Evolutionary conservation across 257 asterid genomes (phyloP), one percentile per base, ranked within the genome.

Genomic region (Gentiana straminea): DNA sequence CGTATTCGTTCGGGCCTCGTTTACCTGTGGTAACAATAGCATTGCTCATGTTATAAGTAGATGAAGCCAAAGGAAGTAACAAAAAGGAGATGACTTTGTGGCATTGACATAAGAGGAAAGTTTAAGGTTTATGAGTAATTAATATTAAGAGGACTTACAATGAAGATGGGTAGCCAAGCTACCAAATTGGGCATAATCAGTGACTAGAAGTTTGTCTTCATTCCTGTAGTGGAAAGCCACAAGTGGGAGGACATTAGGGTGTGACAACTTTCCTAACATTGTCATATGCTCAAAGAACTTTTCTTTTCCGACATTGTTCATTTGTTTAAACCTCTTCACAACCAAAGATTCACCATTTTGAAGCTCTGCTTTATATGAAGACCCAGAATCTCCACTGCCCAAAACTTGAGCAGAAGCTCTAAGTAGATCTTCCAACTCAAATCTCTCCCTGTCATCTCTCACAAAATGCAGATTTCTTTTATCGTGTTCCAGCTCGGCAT

Each of bases 311-410:
- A 67, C 71, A 15, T 66, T 66, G 43, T 57, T 75, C 94, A 81
- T 79, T 32, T 77, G 71, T 13, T 63, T 68, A 62, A 83, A 86
- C 56, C 94, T 68, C 66, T 75, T 75, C 36, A 86, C 95, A 8
- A 74, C 95, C 44, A 81, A 51, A 0, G 65, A 52, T 11, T 45
- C 54, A 0, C 86, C 93, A 37, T 59, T 60, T 1, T 49, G 35
- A 51, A 86, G 63, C 55, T 69, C 68, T 0, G 94, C 94, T 57
- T 81, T 86, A 61, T 86, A 86, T 50, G 90, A 75, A 46, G 89
- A 81, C 0, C 95, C 95, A 39, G 81, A 77, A 74, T 76, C 77
- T 46, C 87, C 95, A 60, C 83, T 79, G 1, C 94, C 95, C 60
- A 86, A 55, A 0, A 79, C 82, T 48, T 83, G 75, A 11, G 95